Evolutionary conservation across 2,329 filamentous ascomycete genomes (phyloP).

Genomic region (Periconia macrospinosa): DNA sequence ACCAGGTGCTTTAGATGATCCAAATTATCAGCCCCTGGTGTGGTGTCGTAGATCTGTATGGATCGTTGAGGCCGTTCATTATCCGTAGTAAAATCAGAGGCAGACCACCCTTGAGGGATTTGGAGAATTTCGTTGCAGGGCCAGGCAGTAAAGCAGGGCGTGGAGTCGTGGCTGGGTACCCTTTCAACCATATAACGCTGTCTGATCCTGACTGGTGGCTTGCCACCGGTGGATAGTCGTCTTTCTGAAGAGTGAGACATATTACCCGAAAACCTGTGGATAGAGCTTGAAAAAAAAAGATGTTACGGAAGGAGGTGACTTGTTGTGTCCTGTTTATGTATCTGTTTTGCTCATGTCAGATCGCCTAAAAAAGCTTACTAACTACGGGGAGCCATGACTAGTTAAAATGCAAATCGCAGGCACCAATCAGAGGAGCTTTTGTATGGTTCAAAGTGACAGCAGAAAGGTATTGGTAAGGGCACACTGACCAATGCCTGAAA

Average conservation of each 20-base stretch:
- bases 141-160: constrained; percentile 15
- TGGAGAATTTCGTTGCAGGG: constrained; percentile 9
- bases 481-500: too few relatives aligned
- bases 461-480: too few relatives aligned
- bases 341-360: too few relatives aligned
- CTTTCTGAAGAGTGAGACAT: constrained; percentile 11
- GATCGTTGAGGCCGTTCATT: constrained; percentile 8
- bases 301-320: too few relatives aligned
- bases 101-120: constrained; percentile 11
- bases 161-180: constrained; percentile 8
- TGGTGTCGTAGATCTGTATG: constrained; percentile 16
- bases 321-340: too few relatives aligned
- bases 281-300: too few relatives aligned
- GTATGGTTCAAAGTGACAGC: too few relatives aligned
- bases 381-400: too few relatives aligned
- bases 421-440: too few relatives aligned
- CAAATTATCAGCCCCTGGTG: constrained; percentile 8
- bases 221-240: constrained; percentile 17
- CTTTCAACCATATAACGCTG: constrained; percentile 11
- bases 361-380: too few relatives aligned
- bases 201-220: constrained; percentile 9
- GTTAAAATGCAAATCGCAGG: too few relatives aligned
- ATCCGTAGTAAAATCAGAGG: constrained; percentile 10
- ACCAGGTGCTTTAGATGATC: constrained; percentile 9
- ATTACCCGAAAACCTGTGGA: neutral